Evolutionary conservation across 805 yeast species (phyloP).

Genomic region (Sugiyamaella valdiviana): DNA sequence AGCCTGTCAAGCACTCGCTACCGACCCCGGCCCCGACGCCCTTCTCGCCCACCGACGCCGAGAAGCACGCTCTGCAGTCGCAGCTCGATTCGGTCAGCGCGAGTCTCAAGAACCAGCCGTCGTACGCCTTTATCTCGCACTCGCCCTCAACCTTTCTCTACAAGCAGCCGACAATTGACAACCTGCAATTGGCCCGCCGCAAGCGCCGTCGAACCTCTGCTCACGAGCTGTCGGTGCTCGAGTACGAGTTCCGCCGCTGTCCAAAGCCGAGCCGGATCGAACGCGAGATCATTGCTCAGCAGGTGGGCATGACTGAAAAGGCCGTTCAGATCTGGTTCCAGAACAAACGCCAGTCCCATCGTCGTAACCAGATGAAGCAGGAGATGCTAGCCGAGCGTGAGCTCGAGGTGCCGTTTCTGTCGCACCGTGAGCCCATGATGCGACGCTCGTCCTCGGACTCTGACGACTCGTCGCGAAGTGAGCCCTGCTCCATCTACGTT

Average conservation of each 20-base stretch:
- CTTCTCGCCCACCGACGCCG: conserved; percentile 8
- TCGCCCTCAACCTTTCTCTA: conserved; percentile 80
- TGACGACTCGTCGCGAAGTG: not conserved
- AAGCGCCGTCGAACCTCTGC: conserved; percentile 95
- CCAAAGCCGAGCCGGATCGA: conserved; percentile 74
- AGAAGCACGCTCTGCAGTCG: conserved; percentile 4
- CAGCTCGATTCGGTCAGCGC: conserved; percentile 6
- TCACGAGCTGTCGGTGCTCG: conserved; percentile 72
- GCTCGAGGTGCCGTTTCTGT: conserved; percentile 10
- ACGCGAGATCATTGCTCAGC: conserved; percentile 70
- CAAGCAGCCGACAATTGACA: conserved; percentile 76
- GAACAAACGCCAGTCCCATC: conserved; percentile 53
- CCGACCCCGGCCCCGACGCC: conserved; percentile 12
- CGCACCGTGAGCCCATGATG: conserved; percentile 1
- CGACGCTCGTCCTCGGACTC: not conserved
- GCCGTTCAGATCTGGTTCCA: conserved; percentile 99
- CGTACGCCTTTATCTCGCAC: conserved; percentile 79
- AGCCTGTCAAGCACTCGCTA: conserved; percentile 1
- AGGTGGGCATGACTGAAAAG: conserved; percentile 90
- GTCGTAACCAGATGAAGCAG: conserved; percentile 10
- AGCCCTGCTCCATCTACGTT: conserved; percentile 7
- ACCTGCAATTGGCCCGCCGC: conserved; percentile 87
- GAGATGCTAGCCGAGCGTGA: conserved; percentile 32
- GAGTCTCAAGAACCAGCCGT: not conserved
- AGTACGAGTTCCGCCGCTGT: conserved; percentile 68